These are phyloP conservation scores for Claviceps digitariae DNA, from an alignment of 2,329 filamentous ascomycete species.

Conservation along the genomic window DNA sequence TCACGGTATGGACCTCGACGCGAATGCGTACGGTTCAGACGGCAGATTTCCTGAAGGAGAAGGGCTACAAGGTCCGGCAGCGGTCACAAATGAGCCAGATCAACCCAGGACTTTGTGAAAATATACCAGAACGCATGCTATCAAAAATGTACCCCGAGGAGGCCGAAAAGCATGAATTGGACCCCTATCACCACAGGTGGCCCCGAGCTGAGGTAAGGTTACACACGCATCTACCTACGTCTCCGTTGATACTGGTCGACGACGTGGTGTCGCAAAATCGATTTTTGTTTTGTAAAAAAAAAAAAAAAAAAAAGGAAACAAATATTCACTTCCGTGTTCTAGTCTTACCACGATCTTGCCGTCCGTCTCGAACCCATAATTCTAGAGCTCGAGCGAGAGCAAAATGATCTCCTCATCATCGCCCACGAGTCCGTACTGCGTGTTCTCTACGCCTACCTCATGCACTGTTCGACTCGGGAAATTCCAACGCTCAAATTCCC, in stretches of 20 bases:
- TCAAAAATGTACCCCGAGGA: slow-evolving; percentile 77
- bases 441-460: slow-evolving; percentile 92
- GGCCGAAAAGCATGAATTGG: slow-evolving; percentile 79
- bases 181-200: slow-evolving; percentile 95
- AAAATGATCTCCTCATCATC: slow-evolving; percentile 95
- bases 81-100: slow-evolving; percentile 94
- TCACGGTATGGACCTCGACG: slow-evolving; percentile 93
- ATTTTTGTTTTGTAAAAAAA: neutral
- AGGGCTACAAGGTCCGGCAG: slow-evolving; percentile 77
- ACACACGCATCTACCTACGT: neutral
- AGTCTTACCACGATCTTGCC: slow-evolving; percentile 98
- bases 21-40: slow-evolving; percentile 84
- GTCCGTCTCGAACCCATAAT: slow-evolving; percentile 96
- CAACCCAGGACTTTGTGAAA: slow-evolving; percentile 92
- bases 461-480: slow-evolving; percentile 93
- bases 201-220: slow-evolving; percentile 68
- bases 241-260: neutral
- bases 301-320: neutral
- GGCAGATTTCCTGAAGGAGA: slow-evolving; percentile 61
- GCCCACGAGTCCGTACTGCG: slow-evolving; percentile 96
- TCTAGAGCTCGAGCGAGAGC: slow-evolving; percentile 88
- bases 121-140: slow-evolving; percentile 74
- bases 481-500: slow-evolving; percentile 91
- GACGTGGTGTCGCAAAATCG: neutral
- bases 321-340: neutral